These are phyloP conservation scores for Penicillium sp. DNA, from an alignment of 2,329 filamentous ascomycete species.

Conservation along the genomic window DNA sequence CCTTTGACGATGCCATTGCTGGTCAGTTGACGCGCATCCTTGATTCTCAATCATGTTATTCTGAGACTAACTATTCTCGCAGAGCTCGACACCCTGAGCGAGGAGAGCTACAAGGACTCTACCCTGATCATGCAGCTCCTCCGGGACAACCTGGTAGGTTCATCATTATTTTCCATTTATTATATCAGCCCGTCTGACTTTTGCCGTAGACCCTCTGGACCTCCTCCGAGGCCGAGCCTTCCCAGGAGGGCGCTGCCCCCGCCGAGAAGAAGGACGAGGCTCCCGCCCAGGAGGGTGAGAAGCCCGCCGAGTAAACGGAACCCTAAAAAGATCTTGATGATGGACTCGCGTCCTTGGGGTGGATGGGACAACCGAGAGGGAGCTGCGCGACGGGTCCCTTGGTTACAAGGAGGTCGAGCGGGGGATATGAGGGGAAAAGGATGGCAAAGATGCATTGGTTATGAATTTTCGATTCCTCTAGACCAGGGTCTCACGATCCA, in stretches of 20 bases:
- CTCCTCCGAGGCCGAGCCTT: constrained; percentile 92
- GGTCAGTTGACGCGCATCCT: constrained; percentile 51
- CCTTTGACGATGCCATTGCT: constrained; percentile 95
- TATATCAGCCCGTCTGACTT: constrained; percentile 31
- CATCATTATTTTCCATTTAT: background rate
- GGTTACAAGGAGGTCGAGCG: constrained; percentile 18
- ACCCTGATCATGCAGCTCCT: constrained; percentile 99
- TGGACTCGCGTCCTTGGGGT: constrained; percentile 35
- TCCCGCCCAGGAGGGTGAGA: constrained; percentile 45
- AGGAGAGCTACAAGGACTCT: constrained; percentile 99
- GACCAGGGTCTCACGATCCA: constrained; percentile 15
- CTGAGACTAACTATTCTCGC: constrained; percentile 32
- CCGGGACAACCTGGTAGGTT: constrained; percentile 86
- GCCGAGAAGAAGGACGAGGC: constrained; percentile 50
- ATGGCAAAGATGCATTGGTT: constrained; percentile 11
- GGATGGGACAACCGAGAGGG: constrained; percentile 26
- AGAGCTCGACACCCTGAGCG: constrained; percentile 95
- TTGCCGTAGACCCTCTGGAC: constrained; percentile 91
- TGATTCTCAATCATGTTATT: background rate
- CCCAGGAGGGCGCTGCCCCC: constrained; percentile 56
- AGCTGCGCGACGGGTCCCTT: constrained; percentile 18
- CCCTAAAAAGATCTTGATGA: constrained; percentile 35
- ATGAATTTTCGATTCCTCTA: constrained; percentile 8
- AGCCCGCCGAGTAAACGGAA: constrained; percentile 50
- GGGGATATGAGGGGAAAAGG: constrained; percentile 11